These are phyloP conservation scores for Hypericum androsaemum DNA, from an alignment of 345 rosid genomes.

Conservation along the genomic window DNA sequence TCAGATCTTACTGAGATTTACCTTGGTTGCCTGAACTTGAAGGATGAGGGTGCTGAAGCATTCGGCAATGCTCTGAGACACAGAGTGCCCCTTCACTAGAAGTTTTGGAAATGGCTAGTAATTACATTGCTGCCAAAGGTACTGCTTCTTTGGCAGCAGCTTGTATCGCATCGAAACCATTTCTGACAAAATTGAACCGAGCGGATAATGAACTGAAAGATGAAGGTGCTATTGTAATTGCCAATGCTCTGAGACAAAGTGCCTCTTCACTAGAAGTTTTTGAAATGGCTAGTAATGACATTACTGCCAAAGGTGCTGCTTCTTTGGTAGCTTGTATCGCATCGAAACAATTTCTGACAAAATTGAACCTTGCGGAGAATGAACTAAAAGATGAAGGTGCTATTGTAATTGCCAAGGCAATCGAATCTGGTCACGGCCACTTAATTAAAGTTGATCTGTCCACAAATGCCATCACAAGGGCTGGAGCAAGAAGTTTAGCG, in stretches of 20 bases:
- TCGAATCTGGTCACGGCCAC: slow-evolving; percentile 22
- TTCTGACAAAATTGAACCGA: slow-evolving; percentile 22
- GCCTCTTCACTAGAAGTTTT: slow-evolving; percentile 3
- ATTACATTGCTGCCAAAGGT: neutral
- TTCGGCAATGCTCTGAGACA: slow-evolving; percentile 1
- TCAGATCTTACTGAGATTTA: slow-evolving; percentile 1
- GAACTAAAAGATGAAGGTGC: neutral
- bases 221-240: neutral
- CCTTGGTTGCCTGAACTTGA: neutral
- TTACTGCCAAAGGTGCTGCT: slow-evolving; percentile 1
- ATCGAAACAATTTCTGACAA: slow-evolving; percentile 19
- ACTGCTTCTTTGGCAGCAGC: neutral
- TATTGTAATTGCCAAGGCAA: slow-evolving; percentile 12
- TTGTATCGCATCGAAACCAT: neutral
- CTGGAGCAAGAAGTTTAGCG: slow-evolving; percentile 26
- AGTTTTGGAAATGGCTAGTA: slow-evolving; percentile 3
- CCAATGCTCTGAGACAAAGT: neutral
- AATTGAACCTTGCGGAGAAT: neutral
- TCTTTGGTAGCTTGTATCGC: neutral
- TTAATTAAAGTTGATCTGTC: slow-evolving; percentile 26
- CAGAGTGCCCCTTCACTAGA: slow-evolving; percentile 1
- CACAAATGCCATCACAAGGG: slow-evolving; percentile 19
- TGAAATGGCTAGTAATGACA: slow-evolving; percentile 1
- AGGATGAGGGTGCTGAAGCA: slow-evolving; percentile 2
- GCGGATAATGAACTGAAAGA: neutral